A percentile compares a stretch with the other conserved stretches of the same genome.
Conservation (phyloP, 179 eudicot genomes). For the Heliamphora pulchella region DNA sequence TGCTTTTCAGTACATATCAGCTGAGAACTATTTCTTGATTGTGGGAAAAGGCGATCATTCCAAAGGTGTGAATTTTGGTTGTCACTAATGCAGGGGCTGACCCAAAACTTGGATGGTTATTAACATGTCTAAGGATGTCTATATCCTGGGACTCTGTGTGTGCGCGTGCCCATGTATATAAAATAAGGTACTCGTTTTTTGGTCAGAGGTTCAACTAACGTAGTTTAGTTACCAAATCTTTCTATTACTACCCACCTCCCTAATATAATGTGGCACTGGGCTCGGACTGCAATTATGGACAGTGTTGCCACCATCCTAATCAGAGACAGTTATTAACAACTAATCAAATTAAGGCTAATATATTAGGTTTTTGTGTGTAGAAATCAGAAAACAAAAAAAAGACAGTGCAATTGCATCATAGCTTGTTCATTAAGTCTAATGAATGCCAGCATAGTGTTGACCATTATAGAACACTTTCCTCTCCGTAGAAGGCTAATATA, state of each 20-base stretch:
- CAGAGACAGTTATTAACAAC: not conserved
- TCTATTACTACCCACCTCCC: not conserved
- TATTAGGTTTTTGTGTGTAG: too few species aligned
- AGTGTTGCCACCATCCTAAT: not conserved
- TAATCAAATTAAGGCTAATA: not conserved
- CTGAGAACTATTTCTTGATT: not conserved
- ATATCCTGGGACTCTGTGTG: not conserved
- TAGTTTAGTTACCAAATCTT: not conserved
- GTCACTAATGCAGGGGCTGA: too few species aligned
- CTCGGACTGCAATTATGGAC: not conserved
- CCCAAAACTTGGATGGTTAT: too few species aligned
- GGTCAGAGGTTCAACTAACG: not conserved
- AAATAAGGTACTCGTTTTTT: not conserved
- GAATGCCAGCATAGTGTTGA: too few species aligned
- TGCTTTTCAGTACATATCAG: not conserved
- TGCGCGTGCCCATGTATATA: not conserved
- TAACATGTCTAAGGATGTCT: too few species aligned
- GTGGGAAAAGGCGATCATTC: not conserved
- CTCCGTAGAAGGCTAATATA: too few species aligned
- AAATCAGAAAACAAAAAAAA: too few species aligned
- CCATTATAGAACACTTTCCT: too few species aligned
- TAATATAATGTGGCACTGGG: not conserved
- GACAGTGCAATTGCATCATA: too few species aligned
- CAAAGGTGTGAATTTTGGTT: too few species aligned
- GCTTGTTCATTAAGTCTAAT: too few species aligned